Conservation (phyloP, 345 rosid species). For the Hirschfeldia incana region DNA sequence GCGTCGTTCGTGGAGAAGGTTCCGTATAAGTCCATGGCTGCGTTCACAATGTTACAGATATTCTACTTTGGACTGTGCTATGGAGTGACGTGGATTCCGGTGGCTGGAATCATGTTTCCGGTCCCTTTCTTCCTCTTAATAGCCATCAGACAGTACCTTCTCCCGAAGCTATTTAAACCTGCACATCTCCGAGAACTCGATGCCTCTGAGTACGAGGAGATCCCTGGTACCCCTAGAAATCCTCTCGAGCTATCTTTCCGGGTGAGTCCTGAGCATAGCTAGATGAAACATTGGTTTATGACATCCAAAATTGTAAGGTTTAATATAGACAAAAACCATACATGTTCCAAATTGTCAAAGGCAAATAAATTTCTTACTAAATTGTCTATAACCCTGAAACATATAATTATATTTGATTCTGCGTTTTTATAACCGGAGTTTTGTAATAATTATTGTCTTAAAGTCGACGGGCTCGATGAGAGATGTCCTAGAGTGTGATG, state of each 20-base stretch:
- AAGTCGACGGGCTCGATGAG: conserved; percentile 18
- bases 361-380: too few relatives aligned
- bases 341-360: too few relatives aligned
- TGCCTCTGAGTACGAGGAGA: conserved; percentile 84
- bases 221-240: conserved; percentile 49
- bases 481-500: conserved; percentile 21
- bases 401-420: not conserved
- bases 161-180: conserved; percentile 59
- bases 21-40: conserved; percentile 54
- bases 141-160: conserved; percentile 63
- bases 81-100: conserved; percentile 84
- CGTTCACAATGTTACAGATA: conserved; percentile 64
- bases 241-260: conserved; percentile 29
- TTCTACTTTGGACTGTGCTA: conserved; percentile 65
- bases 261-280: conserved; percentile 8
- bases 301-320: too few relatives aligned
- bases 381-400: not conserved
- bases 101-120: conserved; percentile 84
- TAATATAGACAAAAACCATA: too few relatives aligned
- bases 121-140: conserved; percentile 79
- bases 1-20: conserved; percentile 75
- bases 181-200: conserved; percentile 63
- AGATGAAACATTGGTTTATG: not conserved
- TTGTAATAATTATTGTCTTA: not conserved
- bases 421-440: not conserved